phyloP scores from a whole-genome alignment of 805 yeast genomes.

The Candida coleopterorum region DNA sequence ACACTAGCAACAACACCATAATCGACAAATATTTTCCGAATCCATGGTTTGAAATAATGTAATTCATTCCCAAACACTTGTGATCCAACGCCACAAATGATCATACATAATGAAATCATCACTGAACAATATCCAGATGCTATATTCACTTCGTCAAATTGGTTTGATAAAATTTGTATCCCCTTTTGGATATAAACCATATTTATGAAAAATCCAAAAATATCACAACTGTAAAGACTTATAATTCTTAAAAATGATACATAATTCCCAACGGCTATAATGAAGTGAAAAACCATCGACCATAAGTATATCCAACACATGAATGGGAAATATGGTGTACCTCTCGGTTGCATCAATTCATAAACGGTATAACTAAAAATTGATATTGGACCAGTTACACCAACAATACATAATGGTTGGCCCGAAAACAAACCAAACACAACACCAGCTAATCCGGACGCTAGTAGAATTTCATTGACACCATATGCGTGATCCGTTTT shows the following conservation, averaged over 20 bases:
- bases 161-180: conserved; percentile 70
- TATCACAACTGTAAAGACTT: conserved; percentile 82
- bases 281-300: conserved; percentile 78
- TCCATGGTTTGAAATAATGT: conserved; percentile 52
- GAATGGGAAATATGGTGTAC: conserved; percentile 70
- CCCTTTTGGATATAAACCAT: conserved; percentile 88
- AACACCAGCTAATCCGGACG: conserved; percentile 85
- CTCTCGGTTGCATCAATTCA: conserved; percentile 55
- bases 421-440: conserved; percentile 84
- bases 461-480: conserved; percentile 79
- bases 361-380: conserved; percentile 90
- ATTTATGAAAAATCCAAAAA: conserved; percentile 88
- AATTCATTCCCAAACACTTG: conserved; percentile 56
- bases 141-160: conserved; percentile 44
- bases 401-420: conserved; percentile 91
- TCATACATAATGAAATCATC: conserved; percentile 69
- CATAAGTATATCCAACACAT: conserved; percentile 96
- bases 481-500: conserved; percentile 85
- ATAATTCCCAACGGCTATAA: conserved; percentile 65
- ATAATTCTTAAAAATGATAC: conserved; percentile 66
- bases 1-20: conserved; percentile 83
- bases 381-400: conserved; percentile 94
- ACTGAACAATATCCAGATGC: conserved; percentile 70
- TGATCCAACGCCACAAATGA: conserved; percentile 66
- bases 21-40: conserved; percentile 73